Percentiles rank a stretch among this genome's conserved stretches.
These are phyloP conservation scores for Eutrema salsugineum DNA, from an alignment of 441 rosid species.

Conservation along the genomic window DNA sequence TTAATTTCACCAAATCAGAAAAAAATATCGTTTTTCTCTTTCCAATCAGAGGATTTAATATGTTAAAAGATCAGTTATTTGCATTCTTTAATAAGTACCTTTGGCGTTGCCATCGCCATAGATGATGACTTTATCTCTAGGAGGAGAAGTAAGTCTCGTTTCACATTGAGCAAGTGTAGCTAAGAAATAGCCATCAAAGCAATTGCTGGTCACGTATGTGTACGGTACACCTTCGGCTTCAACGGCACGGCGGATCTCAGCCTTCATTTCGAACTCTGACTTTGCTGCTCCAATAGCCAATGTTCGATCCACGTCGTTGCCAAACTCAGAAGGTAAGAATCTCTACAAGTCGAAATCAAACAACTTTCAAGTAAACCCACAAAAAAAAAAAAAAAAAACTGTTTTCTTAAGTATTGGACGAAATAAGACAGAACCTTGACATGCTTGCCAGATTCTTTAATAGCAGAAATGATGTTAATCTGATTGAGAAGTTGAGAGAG, in stretches of 20 bases:
- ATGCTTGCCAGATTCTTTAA: conserved; percentile 53
- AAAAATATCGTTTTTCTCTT: background rate
- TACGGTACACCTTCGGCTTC: conserved; percentile 53
- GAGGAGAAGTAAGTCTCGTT: conserved; percentile 35
- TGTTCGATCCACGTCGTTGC: conserved; percentile 48
- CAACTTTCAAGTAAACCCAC: background rate
- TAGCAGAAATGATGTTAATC: conserved; percentile 48
- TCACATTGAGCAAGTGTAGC: conserved; percentile 33
- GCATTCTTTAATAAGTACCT: conserved; percentile 21
- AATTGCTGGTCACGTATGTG: conserved; percentile 40
- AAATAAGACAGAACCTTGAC: conserved; percentile 43
- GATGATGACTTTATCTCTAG: conserved; percentile 43
- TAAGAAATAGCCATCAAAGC: conserved; percentile 44
- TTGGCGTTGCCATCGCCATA: conserved; percentile 42
- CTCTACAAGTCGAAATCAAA: conserved; percentile 30
- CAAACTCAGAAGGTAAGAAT: conserved; percentile 61
- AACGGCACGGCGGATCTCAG: conserved; percentile 41
- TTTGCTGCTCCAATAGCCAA: conserved; percentile 47
- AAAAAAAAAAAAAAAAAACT: too few relatives aligned
- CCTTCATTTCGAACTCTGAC: conserved; percentile 35
- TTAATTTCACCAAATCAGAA: conserved; percentile 9
- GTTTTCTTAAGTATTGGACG: background rate
- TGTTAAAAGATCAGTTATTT: background rate
- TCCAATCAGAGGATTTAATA: background rate
- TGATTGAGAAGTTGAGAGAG: conserved; percentile 39